These are phyloP conservation scores for Vaccinium macrocarpon DNA, from an alignment of 148 eudicot genomes.

Conservation along the genomic window DNA sequence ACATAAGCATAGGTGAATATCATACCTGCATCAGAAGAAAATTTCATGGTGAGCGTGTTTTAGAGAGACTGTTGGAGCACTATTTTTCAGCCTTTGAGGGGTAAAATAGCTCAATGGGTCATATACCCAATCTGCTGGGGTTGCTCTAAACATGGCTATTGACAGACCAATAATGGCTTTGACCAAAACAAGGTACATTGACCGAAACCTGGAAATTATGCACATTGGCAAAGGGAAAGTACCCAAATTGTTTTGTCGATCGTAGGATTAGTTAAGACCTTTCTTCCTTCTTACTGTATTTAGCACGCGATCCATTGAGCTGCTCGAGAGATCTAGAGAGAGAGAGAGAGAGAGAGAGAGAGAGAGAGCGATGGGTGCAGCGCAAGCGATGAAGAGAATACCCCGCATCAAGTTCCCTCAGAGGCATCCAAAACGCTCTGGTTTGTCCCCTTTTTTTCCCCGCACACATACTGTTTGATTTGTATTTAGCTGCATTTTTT, in stretches of 20 bases:
- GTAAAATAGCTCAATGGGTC: too few relatives aligned
- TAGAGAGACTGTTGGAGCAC: too few relatives aligned
- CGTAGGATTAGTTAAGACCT: not conserved
- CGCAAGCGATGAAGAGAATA: conserved; percentile 28
- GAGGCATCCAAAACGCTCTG: conserved; percentile 23
- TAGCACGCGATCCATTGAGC: not conserved
- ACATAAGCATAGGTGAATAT: too few relatives aligned
- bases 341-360: conserved; percentile 20
- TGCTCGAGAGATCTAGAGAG: not conserved
- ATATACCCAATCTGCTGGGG: too few relatives aligned
- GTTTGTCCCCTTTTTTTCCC: not conserved
- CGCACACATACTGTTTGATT: not conserved
- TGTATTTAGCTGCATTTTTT: not conserved
- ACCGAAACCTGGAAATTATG: too few relatives aligned
- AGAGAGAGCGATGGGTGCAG: conserved; percentile 21
- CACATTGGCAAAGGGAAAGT: not conserved
- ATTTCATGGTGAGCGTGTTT: too few relatives aligned
- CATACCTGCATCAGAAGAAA: too few relatives aligned
- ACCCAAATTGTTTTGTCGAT: not conserved
- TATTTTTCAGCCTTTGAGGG: too few relatives aligned
- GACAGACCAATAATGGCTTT: not conserved
- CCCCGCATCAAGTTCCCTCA: conserved; percentile 28
- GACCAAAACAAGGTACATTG: not conserved
- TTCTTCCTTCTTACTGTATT: not conserved
- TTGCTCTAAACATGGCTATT: not conserved